A percentile compares a stretch with the other conserved stretches of the same genome.
Conservation (phyloP, 2,329 filamentous ascomycete species). For the Trichoderma sp. region DNA sequence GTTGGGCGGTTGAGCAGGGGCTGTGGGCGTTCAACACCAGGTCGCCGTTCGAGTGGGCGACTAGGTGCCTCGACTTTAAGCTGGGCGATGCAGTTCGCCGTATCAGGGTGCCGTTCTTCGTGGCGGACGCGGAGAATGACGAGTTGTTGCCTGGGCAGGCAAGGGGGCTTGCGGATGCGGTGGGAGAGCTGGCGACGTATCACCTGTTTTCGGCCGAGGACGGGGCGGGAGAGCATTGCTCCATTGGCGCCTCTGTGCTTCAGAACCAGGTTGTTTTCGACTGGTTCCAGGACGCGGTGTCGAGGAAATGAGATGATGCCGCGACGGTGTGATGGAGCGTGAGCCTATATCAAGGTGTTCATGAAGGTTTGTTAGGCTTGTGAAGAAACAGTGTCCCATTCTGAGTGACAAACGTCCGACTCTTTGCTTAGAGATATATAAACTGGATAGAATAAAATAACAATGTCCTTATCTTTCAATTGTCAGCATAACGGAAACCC, state of each 20-base stretch:
- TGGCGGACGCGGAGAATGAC: conserved; percentile 34
- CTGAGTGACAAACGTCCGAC: background rate
- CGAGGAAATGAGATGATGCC: background rate
- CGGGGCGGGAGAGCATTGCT: conserved; percentile 30
- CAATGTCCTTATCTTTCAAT: background rate
- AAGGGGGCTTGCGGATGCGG: conserved; percentile 23
- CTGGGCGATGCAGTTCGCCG: conserved; percentile 31
- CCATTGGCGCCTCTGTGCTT: conserved; percentile 30
- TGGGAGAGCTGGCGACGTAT: conserved; percentile 28
- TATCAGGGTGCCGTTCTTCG: conserved; percentile 34
- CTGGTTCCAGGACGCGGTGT: conserved; percentile 31
- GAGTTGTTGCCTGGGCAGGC: conserved; percentile 31
- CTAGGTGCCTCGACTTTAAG: conserved; percentile 9
- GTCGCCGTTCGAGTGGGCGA: conserved; percentile 34
- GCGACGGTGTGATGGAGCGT: background rate
- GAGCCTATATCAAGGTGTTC: background rate
- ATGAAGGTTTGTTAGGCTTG: background rate
- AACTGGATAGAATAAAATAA: background rate
- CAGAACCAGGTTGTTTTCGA: conserved; percentile 31
- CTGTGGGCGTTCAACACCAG: conserved; percentile 36
- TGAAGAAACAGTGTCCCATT: background rate
- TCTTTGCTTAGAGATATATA: conserved; percentile 2
- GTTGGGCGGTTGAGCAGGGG: conserved; percentile 36
- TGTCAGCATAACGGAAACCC: background rate
- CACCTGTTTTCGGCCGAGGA: conserved; percentile 29